phyloP scores from a whole-genome alignment of 2,329 filamentous ascomycete genomes.

The Acrocalymma vagum region DNA sequence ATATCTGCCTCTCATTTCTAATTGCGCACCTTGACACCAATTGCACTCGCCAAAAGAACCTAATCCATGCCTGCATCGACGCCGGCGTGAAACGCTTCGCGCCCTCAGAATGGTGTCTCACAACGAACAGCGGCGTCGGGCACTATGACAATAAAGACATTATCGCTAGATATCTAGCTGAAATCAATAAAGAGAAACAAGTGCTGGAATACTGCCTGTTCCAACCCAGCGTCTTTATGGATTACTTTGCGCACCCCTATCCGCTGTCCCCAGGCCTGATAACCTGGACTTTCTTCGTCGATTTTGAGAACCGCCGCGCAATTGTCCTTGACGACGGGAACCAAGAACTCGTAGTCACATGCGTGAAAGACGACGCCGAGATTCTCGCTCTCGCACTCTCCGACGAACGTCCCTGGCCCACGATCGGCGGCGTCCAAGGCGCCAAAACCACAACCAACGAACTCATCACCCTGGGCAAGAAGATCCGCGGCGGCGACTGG shows the following conservation, averaged over 20 bases:
- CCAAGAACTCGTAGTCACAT: constrained; percentile 35
- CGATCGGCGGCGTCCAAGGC: constrained; percentile 34
- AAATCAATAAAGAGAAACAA: constrained; percentile 59
- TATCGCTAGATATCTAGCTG: constrained; percentile 59
- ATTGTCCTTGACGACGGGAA: constrained; percentile 38
- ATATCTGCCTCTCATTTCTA: constrained; percentile 59
- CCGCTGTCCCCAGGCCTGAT: constrained; percentile 56
- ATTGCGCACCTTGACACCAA: constrained; percentile 34
- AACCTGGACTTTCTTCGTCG: constrained; percentile 45
- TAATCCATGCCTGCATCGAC: constrained; percentile 40
- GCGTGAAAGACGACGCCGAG: constrained; percentile 31
- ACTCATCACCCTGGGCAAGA: constrained; percentile 36
- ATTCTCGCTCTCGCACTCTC: constrained; percentile 36
- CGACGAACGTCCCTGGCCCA: constrained; percentile 34
- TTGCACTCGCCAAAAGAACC: constrained; percentile 35
- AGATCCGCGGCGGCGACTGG: constrained; percentile 41
- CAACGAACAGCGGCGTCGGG: constrained; percentile 47
- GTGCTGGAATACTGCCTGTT: constrained; percentile 66
- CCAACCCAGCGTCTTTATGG: constrained; percentile 62
- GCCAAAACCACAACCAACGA: constrained; percentile 32
- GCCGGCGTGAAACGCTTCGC: constrained; percentile 40
- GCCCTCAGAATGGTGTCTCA: constrained; percentile 41
- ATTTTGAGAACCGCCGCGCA: constrained; percentile 33
- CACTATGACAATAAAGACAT: constrained; percentile 63
- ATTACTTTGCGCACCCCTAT: constrained; percentile 64